Conservation (phyloP, 169 alveolate genomes). For the Sarcocystis neurona region DNA sequence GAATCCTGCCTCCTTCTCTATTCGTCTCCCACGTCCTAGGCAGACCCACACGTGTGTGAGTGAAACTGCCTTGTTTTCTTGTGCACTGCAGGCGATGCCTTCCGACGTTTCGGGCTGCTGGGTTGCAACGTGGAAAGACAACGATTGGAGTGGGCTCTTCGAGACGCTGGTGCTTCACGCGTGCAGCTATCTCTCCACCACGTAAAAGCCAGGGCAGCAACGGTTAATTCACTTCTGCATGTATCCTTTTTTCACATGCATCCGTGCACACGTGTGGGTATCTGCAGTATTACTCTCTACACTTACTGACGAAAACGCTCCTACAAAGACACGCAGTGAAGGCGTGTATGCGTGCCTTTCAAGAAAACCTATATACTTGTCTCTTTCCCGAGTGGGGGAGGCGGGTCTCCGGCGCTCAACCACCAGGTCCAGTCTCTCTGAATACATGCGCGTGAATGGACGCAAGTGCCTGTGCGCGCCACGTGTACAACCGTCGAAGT, state of each 20-base stretch:
- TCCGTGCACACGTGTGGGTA: too few species aligned
- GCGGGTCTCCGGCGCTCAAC: too few species aligned
- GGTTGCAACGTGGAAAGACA: conserved; percentile 64
- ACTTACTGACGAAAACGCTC: not conserved
- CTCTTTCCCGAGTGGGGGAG: not conserved
- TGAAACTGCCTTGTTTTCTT: too few species aligned
- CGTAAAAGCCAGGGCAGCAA: conserved; percentile 1
- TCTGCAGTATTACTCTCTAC: not conserved
- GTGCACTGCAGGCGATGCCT: conserved; percentile 51
- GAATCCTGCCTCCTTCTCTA: too few species aligned
- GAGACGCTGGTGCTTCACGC: conserved; percentile 56
- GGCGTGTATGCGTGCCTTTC: not conserved
- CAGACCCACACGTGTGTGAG: too few species aligned
- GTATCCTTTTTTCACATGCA: too few species aligned
- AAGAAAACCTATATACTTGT: not conserved
- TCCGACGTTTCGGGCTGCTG: conserved; percentile 51
- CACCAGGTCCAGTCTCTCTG: too few species aligned
- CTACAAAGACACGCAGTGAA: not conserved
- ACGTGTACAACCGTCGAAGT: too few species aligned
- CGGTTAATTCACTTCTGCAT: too few species aligned
- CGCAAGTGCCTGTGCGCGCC: too few species aligned
- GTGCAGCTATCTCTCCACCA: conserved; percentile 55
- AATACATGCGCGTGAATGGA: too few species aligned
- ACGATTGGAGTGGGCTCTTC: conserved; percentile 50
- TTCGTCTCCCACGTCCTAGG: too few species aligned